A percentile compares a stretch with the other conserved stretches of the same genome.
These are phyloP conservation scores for Williopsis jadinii DNA, from an alignment of 1,139 yeast genomes.

Conservation along the genomic window DNA sequence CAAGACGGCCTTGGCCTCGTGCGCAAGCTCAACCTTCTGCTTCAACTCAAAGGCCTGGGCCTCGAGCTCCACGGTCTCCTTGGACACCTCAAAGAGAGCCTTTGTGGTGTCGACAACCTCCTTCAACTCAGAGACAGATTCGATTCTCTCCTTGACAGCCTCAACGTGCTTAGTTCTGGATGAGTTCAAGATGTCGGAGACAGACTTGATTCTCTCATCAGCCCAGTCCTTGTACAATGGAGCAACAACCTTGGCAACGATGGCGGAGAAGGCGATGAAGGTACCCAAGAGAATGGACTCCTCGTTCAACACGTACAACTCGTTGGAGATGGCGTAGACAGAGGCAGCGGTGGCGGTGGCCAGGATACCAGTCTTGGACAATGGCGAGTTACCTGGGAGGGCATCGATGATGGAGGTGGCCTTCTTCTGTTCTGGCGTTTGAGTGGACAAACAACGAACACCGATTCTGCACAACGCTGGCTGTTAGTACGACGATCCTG, in stretches of 20 bases:
- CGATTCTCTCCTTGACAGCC: slow-evolving; percentile 91
- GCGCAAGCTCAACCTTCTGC: slow-evolving; percentile 81
- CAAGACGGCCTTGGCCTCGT: slow-evolving; percentile 89
- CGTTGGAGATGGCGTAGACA: slow-evolving; percentile 88
- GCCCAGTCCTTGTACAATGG: slow-evolving; percentile 96
- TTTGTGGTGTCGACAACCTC: slow-evolving; percentile 90
- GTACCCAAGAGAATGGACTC: slow-evolving; percentile 83
- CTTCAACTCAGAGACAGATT: slow-evolving; percentile 78
- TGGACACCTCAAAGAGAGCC: slow-evolving; percentile 85
- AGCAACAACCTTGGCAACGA: slow-evolving; percentile 82
- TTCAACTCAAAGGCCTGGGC: slow-evolving; percentile 88
- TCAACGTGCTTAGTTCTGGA: slow-evolving; percentile 87
- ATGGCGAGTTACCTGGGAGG: slow-evolving; percentile 82
- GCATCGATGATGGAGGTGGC: slow-evolving; percentile 88
- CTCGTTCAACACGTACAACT: slow-evolving; percentile 86
- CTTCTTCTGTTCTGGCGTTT: slow-evolving; percentile 79
- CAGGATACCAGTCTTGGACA: slow-evolving; percentile 90
- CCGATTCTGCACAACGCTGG: slow-evolving; percentile 30
- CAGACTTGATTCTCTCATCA: slow-evolving; percentile 80
- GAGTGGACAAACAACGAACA: slow-evolving; percentile 56
- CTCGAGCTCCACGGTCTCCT: slow-evolving; percentile 94
- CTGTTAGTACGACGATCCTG: background rate
- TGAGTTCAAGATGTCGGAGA: slow-evolving; percentile 72
- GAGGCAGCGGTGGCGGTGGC: slow-evolving; percentile 96
- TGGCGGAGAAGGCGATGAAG: slow-evolving; percentile 67